A percentile compares a stretch with the other conserved stretches of the same genome.
Evolutionary conservation across 2,329 filamentous ascomycete genomes (phyloP).

Genomic region (Geoglossum cookeanum): DNA sequence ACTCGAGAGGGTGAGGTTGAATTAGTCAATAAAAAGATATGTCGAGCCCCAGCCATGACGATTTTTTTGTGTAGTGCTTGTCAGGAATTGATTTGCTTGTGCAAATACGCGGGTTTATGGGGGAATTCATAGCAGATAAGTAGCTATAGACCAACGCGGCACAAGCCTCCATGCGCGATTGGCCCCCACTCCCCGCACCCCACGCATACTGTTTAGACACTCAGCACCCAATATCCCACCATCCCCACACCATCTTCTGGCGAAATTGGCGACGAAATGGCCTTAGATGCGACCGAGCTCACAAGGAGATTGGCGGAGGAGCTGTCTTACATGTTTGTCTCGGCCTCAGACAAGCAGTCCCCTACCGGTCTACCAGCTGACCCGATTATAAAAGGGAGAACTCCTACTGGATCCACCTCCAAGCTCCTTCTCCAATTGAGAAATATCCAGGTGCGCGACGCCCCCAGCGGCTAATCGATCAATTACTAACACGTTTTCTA

Average conservation of each 20-base stretch:
- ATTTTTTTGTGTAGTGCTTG: background rate
- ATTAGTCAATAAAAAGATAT: slow-evolving; percentile 2
- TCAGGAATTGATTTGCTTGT: no score
- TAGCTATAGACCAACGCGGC: no score
- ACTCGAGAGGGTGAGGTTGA: slow-evolving; percentile 1
- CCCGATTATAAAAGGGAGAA: no score
- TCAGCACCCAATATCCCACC: background rate
- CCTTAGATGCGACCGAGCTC: background rate
- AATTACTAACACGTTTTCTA: slow-evolving; percentile 10
- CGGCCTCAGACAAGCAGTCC: background rate
- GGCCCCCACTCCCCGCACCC: no score
- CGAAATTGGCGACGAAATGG: background rate
- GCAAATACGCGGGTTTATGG: no score
- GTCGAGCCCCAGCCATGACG: background rate
- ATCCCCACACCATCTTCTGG: background rate
- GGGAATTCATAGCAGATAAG: no score
- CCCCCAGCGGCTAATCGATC: background rate
- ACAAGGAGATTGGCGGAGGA: background rate
- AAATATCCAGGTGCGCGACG: background rate
- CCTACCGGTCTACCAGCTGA: no score
- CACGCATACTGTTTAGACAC: no score
- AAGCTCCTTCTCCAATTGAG: background rate
- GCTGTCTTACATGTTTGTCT: background rate
- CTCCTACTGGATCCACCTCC: background rate
- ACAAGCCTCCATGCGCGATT: no score